Evolutionary conservation across 257 asterid genomes (phyloP).

Genomic region (Solanum rostratum): DNA sequence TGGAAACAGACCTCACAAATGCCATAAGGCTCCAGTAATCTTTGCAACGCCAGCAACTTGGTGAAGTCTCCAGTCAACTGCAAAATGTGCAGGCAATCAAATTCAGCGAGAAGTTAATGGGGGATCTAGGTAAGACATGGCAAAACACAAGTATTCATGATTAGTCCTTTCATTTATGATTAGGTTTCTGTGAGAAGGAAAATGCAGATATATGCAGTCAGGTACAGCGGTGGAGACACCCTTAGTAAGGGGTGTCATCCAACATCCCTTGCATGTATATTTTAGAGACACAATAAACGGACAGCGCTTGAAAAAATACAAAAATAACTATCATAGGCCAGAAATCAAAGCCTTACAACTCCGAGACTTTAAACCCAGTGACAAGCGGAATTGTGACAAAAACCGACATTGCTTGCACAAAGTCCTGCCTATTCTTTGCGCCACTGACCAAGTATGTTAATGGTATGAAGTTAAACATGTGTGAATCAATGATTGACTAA

Average conservation of each 20-base stretch:
- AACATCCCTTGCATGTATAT: not conserved
- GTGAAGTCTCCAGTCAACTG: slow-evolving; percentile 81
- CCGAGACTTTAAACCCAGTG: not conserved
- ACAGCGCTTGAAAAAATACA: not conserved
- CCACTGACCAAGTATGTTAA: not conserved
- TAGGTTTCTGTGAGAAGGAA: not conserved
- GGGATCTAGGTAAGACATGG: not conserved
- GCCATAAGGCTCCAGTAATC: slow-evolving; percentile 69
- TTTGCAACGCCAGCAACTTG: slow-evolving; percentile 79
- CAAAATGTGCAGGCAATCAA: not conserved
- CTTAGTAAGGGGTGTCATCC: not conserved
- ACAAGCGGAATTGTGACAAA: not conserved
- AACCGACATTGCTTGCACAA: not conserved
- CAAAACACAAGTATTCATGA: not conserved
- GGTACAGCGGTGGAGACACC: not conserved
- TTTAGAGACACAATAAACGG: not conserved
- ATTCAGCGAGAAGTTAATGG: not conserved
- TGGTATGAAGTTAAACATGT: not conserved
- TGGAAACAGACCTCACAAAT: slow-evolving; percentile 72
- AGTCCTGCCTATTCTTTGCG: not conserved
- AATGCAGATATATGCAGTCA: not conserved
- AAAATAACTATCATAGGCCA: not conserved
- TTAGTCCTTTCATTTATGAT: not conserved
- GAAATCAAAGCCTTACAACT: not conserved
- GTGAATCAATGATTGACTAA: not conserved